phyloP scores from a whole-genome alignment of 2,329 filamentous ascomycete species.

The Cryphonectria naterciae region DNA sequence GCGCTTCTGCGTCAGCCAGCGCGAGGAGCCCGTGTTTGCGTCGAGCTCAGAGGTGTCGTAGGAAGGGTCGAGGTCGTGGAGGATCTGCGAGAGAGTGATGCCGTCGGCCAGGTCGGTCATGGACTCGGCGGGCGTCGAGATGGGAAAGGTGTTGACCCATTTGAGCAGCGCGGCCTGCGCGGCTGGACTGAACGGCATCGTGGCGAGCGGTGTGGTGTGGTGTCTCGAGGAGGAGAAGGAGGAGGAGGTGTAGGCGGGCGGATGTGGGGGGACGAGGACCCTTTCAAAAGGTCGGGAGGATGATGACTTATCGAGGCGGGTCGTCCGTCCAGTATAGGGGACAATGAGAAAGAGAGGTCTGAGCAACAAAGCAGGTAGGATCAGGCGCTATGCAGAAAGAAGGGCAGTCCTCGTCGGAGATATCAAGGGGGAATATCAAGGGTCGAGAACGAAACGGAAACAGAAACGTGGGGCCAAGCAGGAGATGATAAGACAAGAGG shows the following conservation, averaged over 20 bases:
- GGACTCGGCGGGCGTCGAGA: conserved; percentile 51
- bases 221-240: not conserved
- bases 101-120: conserved; percentile 58
- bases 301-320: not conserved
- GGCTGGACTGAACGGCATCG: conserved; percentile 47
- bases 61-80: conserved; percentile 60
- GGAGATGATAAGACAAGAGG: not conserved
- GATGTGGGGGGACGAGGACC: not conserved
- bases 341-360: not conserved
- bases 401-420: not conserved
- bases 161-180: conserved; percentile 60
- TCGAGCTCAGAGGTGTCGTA: conserved; percentile 61
- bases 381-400: not conserved
- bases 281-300: not conserved
- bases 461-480: not conserved
- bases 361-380: not conserved
- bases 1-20: conserved; percentile 70
- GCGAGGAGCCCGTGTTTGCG: conserved; percentile 46
- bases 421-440: not conserved
- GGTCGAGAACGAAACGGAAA: conserved; percentile 4
- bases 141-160: conserved; percentile 56
- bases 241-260: not conserved
- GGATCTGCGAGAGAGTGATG: conserved; percentile 56
- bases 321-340: not conserved
- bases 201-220: conserved; percentile 16